These are phyloP conservation scores for Sugiyamaella floridensis DNA, from an alignment of 805 yeast species.

Conservation along the genomic window DNA sequence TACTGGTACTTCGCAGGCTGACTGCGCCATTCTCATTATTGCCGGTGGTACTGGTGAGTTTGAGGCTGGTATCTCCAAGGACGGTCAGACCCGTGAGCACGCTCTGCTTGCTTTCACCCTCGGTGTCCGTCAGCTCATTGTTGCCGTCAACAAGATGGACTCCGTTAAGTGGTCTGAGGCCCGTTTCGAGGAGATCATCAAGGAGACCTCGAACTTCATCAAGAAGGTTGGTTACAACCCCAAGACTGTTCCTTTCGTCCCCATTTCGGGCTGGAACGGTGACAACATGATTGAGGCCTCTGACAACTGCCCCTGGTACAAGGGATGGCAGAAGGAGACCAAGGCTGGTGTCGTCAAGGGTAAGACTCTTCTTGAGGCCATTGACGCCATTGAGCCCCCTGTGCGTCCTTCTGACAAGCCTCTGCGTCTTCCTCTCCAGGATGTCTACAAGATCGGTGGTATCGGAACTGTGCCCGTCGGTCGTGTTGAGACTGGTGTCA, in stretches of 20 bases:
- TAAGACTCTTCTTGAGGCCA: slow-evolving; percentile 78
- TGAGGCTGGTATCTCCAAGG: slow-evolving; percentile 93
- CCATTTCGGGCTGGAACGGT: slow-evolving; percentile 90
- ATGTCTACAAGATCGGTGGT: slow-evolving; percentile 91
- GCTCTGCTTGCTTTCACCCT: slow-evolving; percentile 84
- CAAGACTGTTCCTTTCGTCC: slow-evolving; percentile 78
- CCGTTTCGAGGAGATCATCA: slow-evolving; percentile 70
- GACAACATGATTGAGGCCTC: slow-evolving; percentile 87
- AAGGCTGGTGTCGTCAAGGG: slow-evolving; percentile 70
- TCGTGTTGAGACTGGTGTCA: slow-evolving; percentile 87
- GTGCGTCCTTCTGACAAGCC: slow-evolving; percentile 79
- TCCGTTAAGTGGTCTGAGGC: slow-evolving; percentile 80
- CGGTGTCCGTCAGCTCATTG: slow-evolving; percentile 81
- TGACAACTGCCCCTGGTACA: slow-evolving; percentile 79
- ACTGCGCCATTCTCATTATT: slow-evolving; percentile 82
- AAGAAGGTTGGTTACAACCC: slow-evolving; percentile 82
- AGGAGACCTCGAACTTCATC: slow-evolving; percentile 74
- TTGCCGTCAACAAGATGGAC: slow-evolving; percentile 94
- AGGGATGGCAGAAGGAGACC: slow-evolving; percentile 80
- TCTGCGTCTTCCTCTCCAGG: slow-evolving; percentile 83
- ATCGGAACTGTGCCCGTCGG: slow-evolving; percentile 91
- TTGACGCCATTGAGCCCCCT: slow-evolving; percentile 77
- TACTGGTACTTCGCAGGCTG: slow-evolving; percentile 93
- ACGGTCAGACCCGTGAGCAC: slow-evolving; percentile 95
- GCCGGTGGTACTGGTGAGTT: slow-evolving; percentile 93